A percentile compares a stretch with the other conserved stretches of the same genome.
These are phyloP conservation scores for Pichia deserticola DNA, from an alignment of 805 yeast species.

Conservation along the genomic window DNA sequence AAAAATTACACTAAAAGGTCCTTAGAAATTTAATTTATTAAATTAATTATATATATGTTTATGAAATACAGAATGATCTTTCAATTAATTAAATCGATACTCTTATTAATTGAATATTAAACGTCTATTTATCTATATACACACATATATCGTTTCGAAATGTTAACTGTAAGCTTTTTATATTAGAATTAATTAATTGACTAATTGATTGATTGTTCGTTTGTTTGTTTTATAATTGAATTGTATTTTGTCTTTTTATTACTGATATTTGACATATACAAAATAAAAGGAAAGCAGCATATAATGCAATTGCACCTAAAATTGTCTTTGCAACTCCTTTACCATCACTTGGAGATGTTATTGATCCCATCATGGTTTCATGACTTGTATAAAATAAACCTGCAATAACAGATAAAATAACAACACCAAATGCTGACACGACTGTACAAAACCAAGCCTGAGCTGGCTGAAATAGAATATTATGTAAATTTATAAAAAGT, in stretches of 20 bases:
- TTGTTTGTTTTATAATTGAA: constrained; percentile 34
- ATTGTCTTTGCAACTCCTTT: constrained; percentile 84
- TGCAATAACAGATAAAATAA: constrained; percentile 80
- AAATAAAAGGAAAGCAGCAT: constrained; percentile 70
- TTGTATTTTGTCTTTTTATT: constrained; percentile 57
- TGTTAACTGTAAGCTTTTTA: too few species aligned
- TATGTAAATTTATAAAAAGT: not conserved
- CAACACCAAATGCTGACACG: constrained; percentile 85
- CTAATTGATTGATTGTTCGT: too few species aligned
- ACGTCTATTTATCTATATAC: too few species aligned
- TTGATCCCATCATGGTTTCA: constrained; percentile 90
- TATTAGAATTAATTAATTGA: too few species aligned
- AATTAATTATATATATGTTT: too few species aligned
- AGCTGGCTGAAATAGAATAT: constrained; percentile 40
- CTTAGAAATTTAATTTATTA: too few species aligned
- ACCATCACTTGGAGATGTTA: constrained; percentile 87
- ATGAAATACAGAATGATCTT: too few species aligned
- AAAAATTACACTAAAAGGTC: too few species aligned
- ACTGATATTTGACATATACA: constrained; percentile 81
- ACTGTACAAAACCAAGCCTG: constrained; percentile 96
- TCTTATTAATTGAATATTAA: too few species aligned
- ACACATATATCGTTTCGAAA: too few species aligned
- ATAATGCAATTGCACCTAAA: constrained; percentile 81
- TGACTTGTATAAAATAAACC: constrained; percentile 71
- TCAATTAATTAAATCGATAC: too few species aligned